A percentile compares a stretch with the other conserved stretches of the same genome.
Evolutionary conservation across 192 early-diverging fungal genomes (phyloP).

Genomic region (Haplosporangium gracile): DNA sequence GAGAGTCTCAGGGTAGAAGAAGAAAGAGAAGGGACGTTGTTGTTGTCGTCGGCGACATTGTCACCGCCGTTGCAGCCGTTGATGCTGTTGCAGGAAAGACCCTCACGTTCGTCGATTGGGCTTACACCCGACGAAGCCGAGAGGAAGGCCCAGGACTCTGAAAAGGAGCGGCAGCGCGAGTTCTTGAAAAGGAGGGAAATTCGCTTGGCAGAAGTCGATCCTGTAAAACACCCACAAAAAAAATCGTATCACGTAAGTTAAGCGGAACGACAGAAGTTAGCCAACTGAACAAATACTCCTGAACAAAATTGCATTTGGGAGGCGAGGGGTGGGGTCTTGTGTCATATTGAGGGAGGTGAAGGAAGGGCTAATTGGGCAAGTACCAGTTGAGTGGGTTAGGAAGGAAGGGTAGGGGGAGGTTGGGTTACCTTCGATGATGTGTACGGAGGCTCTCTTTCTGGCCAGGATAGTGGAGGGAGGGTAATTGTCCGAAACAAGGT

Average conservation of each 20-base stretch:
- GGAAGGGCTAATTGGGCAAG: too few relatives aligned
- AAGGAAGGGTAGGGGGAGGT: background rate
- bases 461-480: slow-evolving; percentile 3
- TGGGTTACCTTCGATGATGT: slow-evolving; percentile 33
- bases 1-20: background rate
- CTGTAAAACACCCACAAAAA: background rate
- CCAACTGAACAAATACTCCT: background rate
- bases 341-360: background rate
- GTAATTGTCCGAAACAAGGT: background rate
- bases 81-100: background rate
- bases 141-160: slow-evolving; percentile 41
- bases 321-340: too few relatives aligned
- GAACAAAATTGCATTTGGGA: background rate
- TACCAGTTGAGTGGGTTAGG: too few relatives aligned
- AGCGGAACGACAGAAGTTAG: background rate
- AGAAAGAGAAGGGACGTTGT: background rate
- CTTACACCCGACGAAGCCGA: background rate
- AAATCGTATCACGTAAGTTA: background rate
- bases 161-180: slow-evolving; percentile 25
- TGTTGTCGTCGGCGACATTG: background rate
- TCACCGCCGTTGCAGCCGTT: background rate
- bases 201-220: slow-evolving; percentile 18
- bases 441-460: slow-evolving; percentile 27
- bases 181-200: slow-evolving; percentile 11
- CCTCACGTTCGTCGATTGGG: background rate